phyloP scores from a whole-genome alignment of 331 rosid genomes.

The Acacia concinna region DNA sequence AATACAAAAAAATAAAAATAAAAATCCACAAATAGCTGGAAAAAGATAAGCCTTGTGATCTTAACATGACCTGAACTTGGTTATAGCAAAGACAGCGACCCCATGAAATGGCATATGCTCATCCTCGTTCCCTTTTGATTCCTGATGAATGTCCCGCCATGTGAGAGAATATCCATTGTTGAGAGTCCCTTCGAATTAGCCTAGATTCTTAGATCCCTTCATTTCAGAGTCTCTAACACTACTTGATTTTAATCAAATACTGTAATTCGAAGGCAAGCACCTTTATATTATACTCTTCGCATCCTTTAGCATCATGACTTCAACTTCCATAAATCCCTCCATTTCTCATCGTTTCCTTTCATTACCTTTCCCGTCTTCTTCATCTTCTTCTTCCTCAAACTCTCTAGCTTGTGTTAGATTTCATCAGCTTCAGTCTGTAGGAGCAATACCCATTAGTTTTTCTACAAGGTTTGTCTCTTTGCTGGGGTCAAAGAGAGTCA shows the following conservation, averaged over 20 bases:
- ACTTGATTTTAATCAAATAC: neutral
- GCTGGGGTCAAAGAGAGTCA: conserved; percentile 20
- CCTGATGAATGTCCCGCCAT: conserved; percentile 33
- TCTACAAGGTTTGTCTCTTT: conserved; percentile 30
- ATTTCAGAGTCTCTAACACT: neutral
- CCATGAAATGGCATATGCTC: conserved; percentile 55
- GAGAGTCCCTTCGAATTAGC: conserved; percentile 6
- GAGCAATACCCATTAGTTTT: conserved; percentile 44
- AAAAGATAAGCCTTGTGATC: neutral
- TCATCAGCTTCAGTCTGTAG: conserved; percentile 21
- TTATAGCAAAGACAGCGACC: conserved; percentile 8
- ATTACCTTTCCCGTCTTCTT: conserved; percentile 30
- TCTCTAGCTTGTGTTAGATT: conserved; percentile 29
- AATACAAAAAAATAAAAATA: no score
- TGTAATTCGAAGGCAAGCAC: conserved; percentile 3
- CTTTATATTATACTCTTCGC: conserved; percentile 20
- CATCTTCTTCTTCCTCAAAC: conserved; percentile 20
- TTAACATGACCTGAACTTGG: neutral
- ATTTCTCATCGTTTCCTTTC: conserved; percentile 60
- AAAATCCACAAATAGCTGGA: neutral
- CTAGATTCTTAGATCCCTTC: conserved; percentile 31
- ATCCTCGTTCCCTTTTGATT: conserved; percentile 44
- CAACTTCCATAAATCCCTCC: conserved; percentile 59
- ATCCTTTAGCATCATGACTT: conserved; percentile 41
- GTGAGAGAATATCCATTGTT: conserved; percentile 52